Evolutionary conservation across 148 eudicot genomes (phyloP).

Genomic region (Cornus controversa): DNA sequence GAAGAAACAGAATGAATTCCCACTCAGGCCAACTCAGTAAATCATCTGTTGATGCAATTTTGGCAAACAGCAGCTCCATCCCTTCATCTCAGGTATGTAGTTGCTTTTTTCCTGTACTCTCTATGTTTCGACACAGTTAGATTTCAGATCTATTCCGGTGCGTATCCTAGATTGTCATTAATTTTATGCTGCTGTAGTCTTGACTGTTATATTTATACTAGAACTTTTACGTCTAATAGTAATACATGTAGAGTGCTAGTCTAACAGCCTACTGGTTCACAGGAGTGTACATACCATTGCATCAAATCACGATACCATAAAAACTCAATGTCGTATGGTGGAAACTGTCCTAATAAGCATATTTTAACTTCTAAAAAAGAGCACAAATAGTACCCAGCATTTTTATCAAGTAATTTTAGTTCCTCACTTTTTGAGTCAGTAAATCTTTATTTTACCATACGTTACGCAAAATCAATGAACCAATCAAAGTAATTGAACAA

Average conservation of each 20-base stretch:
- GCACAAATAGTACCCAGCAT: neutral
- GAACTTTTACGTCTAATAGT: no score
- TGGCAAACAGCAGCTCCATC: conserved; percentile 47
- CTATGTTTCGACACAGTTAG: neutral
- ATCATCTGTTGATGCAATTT: conserved; percentile 89
- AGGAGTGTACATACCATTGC: neutral
- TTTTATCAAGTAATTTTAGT: neutral
- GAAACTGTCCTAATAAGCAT: neutral
- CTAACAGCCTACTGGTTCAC: neutral
- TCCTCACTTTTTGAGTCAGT: neutral
- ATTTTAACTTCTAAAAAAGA: neutral
- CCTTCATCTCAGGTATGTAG: conserved; percentile 61
- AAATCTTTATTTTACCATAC: neutral
- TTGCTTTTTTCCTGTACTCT: neutral
- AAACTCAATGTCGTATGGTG: neutral
- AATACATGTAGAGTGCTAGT: neutral
- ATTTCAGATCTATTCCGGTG: conserved; percentile 1
- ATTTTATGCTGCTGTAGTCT: neutral
- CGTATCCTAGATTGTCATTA: neutral
- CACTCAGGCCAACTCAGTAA: conserved; percentile 61
- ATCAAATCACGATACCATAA: neutral
- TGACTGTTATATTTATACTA: neutral
- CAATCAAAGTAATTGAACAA: neutral
- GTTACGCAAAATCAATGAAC: neutral
- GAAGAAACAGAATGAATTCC: conserved; percentile 65